Conservation (phyloP, 441 rosid species). For the Gossypium schwendimanii region DNA sequence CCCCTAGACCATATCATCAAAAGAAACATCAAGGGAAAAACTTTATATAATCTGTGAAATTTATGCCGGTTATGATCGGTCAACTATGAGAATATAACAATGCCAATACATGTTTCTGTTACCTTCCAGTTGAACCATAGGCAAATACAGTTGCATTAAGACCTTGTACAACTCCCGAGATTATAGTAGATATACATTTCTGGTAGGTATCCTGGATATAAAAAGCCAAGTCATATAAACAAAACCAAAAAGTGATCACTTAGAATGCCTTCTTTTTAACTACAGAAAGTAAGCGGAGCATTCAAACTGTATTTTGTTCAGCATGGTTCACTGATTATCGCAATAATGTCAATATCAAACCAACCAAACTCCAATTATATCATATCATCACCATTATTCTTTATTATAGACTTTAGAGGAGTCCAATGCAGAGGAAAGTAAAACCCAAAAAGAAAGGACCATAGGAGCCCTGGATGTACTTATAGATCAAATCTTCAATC, state of each 20-base stretch:
- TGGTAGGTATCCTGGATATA: conserved; percentile 54
- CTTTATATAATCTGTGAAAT: background rate
- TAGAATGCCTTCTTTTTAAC: background rate
- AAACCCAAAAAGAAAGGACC: background rate
- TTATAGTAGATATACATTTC: conserved; percentile 50
- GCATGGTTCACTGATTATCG: background rate
- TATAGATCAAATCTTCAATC: background rate
- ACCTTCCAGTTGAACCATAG: conserved; percentile 93
- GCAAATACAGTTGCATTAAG: conserved; percentile 90
- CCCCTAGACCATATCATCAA: background rate
- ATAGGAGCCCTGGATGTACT: background rate
- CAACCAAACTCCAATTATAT: background rate
- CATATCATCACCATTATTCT: background rate
- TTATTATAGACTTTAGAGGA: background rate
- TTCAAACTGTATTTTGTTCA: background rate
- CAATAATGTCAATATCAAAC: background rate
- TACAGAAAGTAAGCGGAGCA: background rate
- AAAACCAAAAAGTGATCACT: background rate
- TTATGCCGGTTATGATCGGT: background rate
- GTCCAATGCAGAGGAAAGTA: background rate
- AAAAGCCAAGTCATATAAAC: conserved; percentile 5
- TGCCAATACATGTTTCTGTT: conserved; percentile 16
- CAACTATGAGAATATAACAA: conserved; percentile 3
- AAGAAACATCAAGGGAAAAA: background rate
- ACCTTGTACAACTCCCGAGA: conserved; percentile 77